These are phyloP conservation scores for Capsicum rhomboideum DNA, from an alignment of 257 asterid species.

Conservation along the genomic window DNA sequence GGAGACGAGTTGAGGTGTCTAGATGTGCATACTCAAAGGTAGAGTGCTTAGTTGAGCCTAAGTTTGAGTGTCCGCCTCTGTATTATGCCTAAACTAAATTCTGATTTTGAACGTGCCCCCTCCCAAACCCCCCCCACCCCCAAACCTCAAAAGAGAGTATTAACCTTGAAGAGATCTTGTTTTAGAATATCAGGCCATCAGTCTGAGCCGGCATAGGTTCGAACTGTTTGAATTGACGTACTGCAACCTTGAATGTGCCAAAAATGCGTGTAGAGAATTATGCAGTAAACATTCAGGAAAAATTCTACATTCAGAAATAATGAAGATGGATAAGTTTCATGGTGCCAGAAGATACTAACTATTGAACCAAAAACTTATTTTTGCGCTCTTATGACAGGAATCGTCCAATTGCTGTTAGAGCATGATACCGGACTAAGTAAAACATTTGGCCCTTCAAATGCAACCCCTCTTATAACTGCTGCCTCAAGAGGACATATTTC, in stretches of 20 bases:
- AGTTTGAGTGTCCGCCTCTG: not conserved
- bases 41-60: not conserved
- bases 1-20: not conserved
- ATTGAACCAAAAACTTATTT: not conserved
- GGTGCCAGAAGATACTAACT: not conserved
- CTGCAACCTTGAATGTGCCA: not conserved
- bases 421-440: conserved; percentile 43
- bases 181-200: not conserved
- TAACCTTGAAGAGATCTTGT: not conserved
- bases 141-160: not conserved
- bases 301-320: not conserved
- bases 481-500: conserved; percentile 42
- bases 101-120: not conserved
- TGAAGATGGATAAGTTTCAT: not conserved
- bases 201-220: not conserved
- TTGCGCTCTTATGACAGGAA: conserved; percentile 17
- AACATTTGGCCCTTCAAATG: conserved; percentile 47
- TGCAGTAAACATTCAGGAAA: not conserved
- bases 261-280: not conserved
- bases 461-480: conserved; percentile 51
- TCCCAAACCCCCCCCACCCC: not conserved
- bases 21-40: not conserved
- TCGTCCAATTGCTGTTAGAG: conserved; percentile 38
- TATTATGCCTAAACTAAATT: not conserved
- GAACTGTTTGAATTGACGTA: not conserved